Base-by-base conservation (phyloP, 495 filamentous ascomycete species). In the Hyphodiscus hymeniophilus region DNA sequence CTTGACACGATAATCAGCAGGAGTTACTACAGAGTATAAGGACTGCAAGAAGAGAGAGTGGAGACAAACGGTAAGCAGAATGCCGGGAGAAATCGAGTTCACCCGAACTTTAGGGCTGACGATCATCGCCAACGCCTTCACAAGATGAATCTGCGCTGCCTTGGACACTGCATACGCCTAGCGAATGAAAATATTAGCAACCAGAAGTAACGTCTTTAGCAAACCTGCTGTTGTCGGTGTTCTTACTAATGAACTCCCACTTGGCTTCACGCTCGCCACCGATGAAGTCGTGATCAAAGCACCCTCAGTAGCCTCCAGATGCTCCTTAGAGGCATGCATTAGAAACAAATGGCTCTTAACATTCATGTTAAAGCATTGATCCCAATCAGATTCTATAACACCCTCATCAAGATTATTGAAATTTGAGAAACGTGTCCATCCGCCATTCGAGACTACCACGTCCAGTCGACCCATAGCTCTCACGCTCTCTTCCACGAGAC, bases 301-400 rank as follows among this genome's bases (percentile, higher is more conserved):
- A 10, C 75, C 75, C 30, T 74, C 69, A 7, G 60, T 63, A 38
- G 65, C 60, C 7, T 74, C 69, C 12, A 77, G 63, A 28, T 71
- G 46, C 13, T 61, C 57, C 49, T 65, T 64, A 2, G 68, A 63
- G 0, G 69, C 69, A 16, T 74, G 67, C 54, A 74, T 68, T 7
- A 77, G 62, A 66, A 67, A 77, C 13, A 78, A 53, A 43, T 76
- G 74, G 7, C 63, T 65, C 52, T 78, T 78, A 21, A 78, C 74
- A 42, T 78, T 78, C 58, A 76, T 66, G 22, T 67, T 64, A 57
- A 75, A 77, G 49, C 71, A 71, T 12, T 46, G 48, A 41, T 78
- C 74, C 75, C 74, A 78, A 46, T 77, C 75, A 8, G 69, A 68
- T 42, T 78, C 75, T 18, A 57, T 52, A 22, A 71, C 48, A 48